These are phyloP conservation scores for Hypericum androsaemum DNA, from an alignment of 345 rosid species.

Conservation along the genomic window DNA sequence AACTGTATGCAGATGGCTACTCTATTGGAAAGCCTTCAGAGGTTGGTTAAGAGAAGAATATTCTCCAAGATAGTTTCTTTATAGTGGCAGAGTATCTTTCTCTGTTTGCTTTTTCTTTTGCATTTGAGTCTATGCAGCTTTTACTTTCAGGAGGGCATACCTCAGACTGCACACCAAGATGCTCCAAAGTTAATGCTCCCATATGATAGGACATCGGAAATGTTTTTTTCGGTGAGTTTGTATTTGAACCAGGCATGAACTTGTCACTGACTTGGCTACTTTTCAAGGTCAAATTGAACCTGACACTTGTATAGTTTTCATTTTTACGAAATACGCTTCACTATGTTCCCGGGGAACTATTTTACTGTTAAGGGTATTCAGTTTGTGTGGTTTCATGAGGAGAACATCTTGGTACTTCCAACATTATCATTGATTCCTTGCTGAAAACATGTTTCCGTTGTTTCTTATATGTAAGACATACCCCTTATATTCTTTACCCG, in stretches of 20 bases:
- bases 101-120: conserved; percentile 5
- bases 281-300: neutral
- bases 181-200: conserved; percentile 54
- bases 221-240: conserved; percentile 58
- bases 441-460: too few species aligned
- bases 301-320: too few species aligned
- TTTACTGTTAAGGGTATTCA: too few species aligned
- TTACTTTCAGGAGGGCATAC: conserved; percentile 25
- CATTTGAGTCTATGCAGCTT: conserved; percentile 8
- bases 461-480: neutral
- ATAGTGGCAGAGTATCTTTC: neutral
- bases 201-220: conserved; percentile 84
- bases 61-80: neutral
- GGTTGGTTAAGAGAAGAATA: conserved; percentile 36
- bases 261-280: conserved; percentile 3
- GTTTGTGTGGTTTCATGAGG: too few species aligned
- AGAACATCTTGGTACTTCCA: too few species aligned
- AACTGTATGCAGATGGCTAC: conserved; percentile 74
- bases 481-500: neutral
- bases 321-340: too few species aligned
- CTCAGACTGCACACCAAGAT: conserved; percentile 45
- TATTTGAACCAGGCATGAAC: neutral
- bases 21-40: conserved; percentile 60
- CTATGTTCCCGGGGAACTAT: too few species aligned
- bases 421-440: too few species aligned